Base-by-base conservation (phyloP, 768 basidiomycete species). In the Boletus reticulatus region DNA sequence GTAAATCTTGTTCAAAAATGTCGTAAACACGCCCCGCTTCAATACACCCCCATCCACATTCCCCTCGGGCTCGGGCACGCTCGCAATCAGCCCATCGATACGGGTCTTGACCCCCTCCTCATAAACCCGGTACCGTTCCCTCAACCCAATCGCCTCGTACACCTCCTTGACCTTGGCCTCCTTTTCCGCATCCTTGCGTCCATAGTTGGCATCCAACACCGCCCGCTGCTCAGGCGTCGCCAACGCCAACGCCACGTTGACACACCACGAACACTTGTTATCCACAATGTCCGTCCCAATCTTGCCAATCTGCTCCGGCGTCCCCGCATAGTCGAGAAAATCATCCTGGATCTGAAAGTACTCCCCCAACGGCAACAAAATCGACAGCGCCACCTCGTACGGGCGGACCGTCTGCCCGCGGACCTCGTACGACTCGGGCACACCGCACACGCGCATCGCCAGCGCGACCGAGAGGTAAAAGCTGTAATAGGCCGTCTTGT, bases 331-430 rank as follows among this genome's bases (percentile, higher is more conserved):
- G 73, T 99, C 97, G 64, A 98, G 84, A 74, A 87, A 98, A 74
- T 98, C 96, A 69, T 98, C 96, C 73, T 99, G 96, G 56, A 96
- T 81, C 74, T 99, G 96, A 85, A 98, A 98, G 76, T 98, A 99
- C 73, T 97, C 94, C 46, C 96, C 96, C 53, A 98, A 81, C 5
- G 92, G 92, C 52, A 98, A 75, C 41, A 98, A 83, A 70, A 99
- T 94, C 43, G 83, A 80, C 37, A 83, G 76, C 1, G 95, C 89
- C 60, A 84, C 69, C 42, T 85, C 81, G 78, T 91, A 96, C 5
- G 88, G 83, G 46, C 79, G 76, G 12, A 78, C 73, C 29, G 60
- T 74, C 61, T 74, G 67, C 49, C 78, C 77, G 52, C 63, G 58
- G 17, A 76, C 61, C 20, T 61, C 67, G 64, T 83, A 80, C 36